Percentiles rank a stretch among this genome's conserved stretches.
phyloP scores from a whole-genome alignment of 2,329 filamentous ascomycete species.

The Lecanicillium sp. region DNA sequence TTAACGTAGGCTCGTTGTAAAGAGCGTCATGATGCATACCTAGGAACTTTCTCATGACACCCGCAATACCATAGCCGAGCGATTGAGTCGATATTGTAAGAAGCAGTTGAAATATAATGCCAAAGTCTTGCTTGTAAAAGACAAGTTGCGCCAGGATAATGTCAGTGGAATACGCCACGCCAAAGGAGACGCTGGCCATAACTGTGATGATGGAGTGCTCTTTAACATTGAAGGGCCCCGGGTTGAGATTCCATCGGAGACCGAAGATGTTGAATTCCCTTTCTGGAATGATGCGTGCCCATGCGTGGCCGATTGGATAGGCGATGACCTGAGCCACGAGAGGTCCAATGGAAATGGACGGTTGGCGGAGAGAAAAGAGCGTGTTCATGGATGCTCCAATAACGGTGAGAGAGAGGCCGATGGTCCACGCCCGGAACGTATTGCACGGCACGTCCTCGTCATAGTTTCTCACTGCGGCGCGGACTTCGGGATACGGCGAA shows the following conservation, averaged over 20 bases:
- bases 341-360: conserved; percentile 52
- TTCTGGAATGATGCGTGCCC: conserved; percentile 48
- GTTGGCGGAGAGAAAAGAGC: conserved; percentile 54
- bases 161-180: conserved; percentile 64
- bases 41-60: conserved; percentile 57
- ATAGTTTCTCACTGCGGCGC: conserved; percentile 56
- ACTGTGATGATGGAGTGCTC: conserved; percentile 62
- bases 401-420: conserved; percentile 49
- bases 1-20: too few relatives aligned
- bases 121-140: conserved; percentile 66
- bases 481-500: conserved; percentile 60
- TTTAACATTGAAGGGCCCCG: conserved; percentile 63
- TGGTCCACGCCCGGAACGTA: conserved; percentile 57
- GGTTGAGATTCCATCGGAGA: conserved; percentile 50
- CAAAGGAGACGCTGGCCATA: conserved; percentile 66
- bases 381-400: conserved; percentile 55
- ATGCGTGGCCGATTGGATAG: conserved; percentile 55
- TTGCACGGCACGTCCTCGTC: conserved; percentile 60
- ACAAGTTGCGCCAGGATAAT: conserved; percentile 63
- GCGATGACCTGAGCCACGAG: conserved; percentile 58
- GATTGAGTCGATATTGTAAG: conserved; percentile 62
- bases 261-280: conserved; percentile 45
- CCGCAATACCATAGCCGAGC: conserved; percentile 61
- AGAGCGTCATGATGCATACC: conserved; percentile 27
- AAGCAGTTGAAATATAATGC: conserved; percentile 57